Evolutionary conservation across 495 filamentous ascomycete species (phyloP).

Genomic region (Tirmania nivea): DNA sequence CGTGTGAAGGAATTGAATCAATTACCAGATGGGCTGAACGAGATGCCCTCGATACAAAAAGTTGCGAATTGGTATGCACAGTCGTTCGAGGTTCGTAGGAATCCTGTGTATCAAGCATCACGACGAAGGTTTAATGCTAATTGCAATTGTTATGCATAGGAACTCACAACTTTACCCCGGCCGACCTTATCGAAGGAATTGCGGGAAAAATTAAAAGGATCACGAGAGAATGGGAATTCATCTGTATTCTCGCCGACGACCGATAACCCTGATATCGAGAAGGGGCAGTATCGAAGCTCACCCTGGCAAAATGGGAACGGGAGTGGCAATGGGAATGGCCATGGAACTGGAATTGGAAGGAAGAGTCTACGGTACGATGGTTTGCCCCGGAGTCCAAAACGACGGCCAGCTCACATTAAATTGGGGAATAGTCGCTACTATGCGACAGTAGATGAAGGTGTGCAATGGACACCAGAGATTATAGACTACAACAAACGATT

Average conservation of each 20-base stretch:
- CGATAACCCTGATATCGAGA: slow-evolving; percentile 68
- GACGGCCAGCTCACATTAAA: slow-evolving; percentile 9
- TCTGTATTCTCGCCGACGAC: slow-evolving; percentile 56
- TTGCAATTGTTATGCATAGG: slow-evolving; percentile 27
- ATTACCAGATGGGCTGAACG: slow-evolving; percentile 89
- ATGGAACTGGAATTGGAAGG: slow-evolving; percentile 1
- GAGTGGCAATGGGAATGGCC: slow-evolving; percentile 31
- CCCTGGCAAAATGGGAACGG: slow-evolving; percentile 31
- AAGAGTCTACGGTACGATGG: slow-evolving; percentile 1
- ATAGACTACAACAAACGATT: slow-evolving; percentile 86
- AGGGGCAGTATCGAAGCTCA: slow-evolving; percentile 69
- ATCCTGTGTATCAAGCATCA: neutral
- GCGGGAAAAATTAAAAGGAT: slow-evolving; percentile 51
- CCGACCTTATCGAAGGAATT: slow-evolving; percentile 58
- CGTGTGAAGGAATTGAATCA: slow-evolving; percentile 80
- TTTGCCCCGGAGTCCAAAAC: too few species aligned
- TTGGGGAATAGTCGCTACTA: slow-evolving; percentile 50
- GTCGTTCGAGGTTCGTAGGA: slow-evolving; percentile 70
- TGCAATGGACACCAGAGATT: slow-evolving; percentile 85
- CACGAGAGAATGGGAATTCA: slow-evolving; percentile 30
- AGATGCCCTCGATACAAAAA: slow-evolving; percentile 91
- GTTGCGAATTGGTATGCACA: slow-evolving; percentile 98
- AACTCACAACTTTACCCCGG: slow-evolving; percentile 67
- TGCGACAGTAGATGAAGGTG: slow-evolving; percentile 66
- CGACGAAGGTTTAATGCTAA: neutral